Base-by-base conservation (phyloP, 139 green algal species). In the Micractinium sp. region DNA sequence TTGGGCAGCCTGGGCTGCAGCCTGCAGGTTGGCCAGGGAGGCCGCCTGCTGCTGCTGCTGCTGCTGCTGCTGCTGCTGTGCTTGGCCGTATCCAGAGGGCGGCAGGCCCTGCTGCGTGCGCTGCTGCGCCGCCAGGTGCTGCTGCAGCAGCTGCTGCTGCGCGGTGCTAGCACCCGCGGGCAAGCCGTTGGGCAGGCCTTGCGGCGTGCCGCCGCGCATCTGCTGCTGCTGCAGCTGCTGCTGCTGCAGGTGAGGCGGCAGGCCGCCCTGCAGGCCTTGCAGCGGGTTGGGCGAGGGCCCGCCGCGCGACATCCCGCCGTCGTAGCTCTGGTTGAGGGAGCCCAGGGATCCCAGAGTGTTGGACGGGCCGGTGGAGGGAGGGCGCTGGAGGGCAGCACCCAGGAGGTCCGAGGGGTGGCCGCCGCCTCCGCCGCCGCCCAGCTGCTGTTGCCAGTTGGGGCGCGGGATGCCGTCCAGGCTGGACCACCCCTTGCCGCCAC, bases 131-230 rank as follows among this genome's bases (percentile, higher is more conserved):
- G 38, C 35, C 53, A 84, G 74, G n/a, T 89, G 85, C 35, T 89
- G 74, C 85, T 89, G 85, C 33, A 84, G 85, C 73, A 84, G 85
- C 74, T 89, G 85, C 53, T 89, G 85, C 74, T 89, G 85, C 41
- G 47, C 15, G 41, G 69, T 56, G 22, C 36, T 71, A 36, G 19
- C 23, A 39, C 77, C 77, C 33, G 39, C 1, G 63, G 36, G 66
- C 69, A 88, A 39, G 25, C 84, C 84, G 31, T 69, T 81, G 25
- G 69, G 69, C 67, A 71, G 69, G 39, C 36, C 61, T 2, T 36
- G 31, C 3, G 82, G 27, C 2, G 81, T 33, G 33, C 33, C 0
- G 36, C 83, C 20, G 20, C 53, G 82, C 79, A 20, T 15, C 56
- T 86, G 81, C 81, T 76, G 77, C 77, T 36, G 41, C 80, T 16